phyloP scores from a whole-genome alignment of 75 land plant genomes.

The Cryptomeria japonica region DNA sequence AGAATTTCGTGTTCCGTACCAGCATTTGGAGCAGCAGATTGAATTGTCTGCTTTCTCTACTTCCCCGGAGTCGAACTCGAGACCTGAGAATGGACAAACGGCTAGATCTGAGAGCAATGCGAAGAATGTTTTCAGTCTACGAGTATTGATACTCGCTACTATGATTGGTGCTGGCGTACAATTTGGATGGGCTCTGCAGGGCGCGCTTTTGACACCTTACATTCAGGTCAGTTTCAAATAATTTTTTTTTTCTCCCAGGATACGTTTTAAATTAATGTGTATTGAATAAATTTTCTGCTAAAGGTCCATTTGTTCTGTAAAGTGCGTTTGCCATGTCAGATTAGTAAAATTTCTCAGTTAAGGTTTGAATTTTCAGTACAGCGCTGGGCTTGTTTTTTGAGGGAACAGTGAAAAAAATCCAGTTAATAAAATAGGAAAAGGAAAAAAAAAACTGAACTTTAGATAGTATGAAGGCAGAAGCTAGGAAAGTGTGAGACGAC shows the following conservation, averaged over 20 bases:
- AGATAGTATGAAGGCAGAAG: no score
- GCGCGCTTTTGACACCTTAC: conserved; percentile 94
- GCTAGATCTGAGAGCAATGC: conserved; percentile 10
- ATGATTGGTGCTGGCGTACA: conserved; percentile 95
- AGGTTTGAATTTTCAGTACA: no score
- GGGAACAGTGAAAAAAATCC: no score
- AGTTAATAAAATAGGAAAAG: no score
- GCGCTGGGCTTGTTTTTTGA: no score
- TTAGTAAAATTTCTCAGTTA: no score
- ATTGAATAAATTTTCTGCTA: no score
- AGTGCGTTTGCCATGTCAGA: no score
- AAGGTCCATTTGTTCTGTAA: no score
- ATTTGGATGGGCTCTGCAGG: conserved; percentile 97
- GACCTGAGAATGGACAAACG: not conserved
- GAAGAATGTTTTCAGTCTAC: not conserved
- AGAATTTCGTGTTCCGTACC: conserved; percentile 26
- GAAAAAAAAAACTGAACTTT: no score
- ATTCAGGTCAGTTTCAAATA: conserved; percentile 63
- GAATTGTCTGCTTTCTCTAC: conserved; percentile 10
- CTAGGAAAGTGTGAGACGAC: no score
- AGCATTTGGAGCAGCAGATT: conserved; percentile 22
- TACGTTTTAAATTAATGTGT: not conserved
- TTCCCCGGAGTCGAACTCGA: not conserved
- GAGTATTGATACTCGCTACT: conserved; percentile 53
- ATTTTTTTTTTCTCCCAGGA: not conserved